Evolutionary conservation across 352 stramenopile genomes (phyloP), one percentile per base, ranked within the genome.

Genomic region (Elongisporangium undulatum): DNA sequence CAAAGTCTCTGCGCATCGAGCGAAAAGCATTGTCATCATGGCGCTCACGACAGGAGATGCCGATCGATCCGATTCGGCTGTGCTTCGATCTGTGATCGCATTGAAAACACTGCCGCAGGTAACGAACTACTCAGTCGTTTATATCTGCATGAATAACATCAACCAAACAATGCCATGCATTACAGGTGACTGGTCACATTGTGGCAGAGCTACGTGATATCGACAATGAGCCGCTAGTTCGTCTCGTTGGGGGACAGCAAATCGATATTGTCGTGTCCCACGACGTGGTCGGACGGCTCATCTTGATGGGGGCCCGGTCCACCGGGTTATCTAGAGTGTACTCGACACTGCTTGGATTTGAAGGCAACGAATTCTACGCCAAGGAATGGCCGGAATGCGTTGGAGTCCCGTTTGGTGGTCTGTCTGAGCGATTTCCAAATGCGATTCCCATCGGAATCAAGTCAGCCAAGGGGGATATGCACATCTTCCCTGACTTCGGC

Each of bases 351-450:
- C 75, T 97, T 8, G 89, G 87, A 0, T 95, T 97, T 57, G 85
- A 94, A 52, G 87, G 87, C 29, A 89, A 87, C 56, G 89, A 97
- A 51, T 96, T 96, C 41, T 97, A 97, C 68, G 83, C 94, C 53
- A 89, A 93, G 57, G 77, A 78, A 21, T 96, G 86, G 84, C 85
- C 89, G 0, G 82, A 92, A 49, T 93, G 90, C 38, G 63, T 73
- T 17, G 87, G 84, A 10, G 64, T 89, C 20, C 64, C 68, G 7
- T 97, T 96, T 65, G 53, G 68, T 20, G 71, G 74, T 1, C 77
- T 94, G 13, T 72, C 69, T 2, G 85, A 88, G 57, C 74, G 78
- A 3, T 97, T 97, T 51, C 81, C 85, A 4, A 75, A 96, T 51
- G 89, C 89, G 12, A 82, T 83, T 54, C 87, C 89, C 0, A 72